Evolutionary conservation across 78 protist genomes (phyloP).

Genomic region (Dictyostelium firmibasis): DNA sequence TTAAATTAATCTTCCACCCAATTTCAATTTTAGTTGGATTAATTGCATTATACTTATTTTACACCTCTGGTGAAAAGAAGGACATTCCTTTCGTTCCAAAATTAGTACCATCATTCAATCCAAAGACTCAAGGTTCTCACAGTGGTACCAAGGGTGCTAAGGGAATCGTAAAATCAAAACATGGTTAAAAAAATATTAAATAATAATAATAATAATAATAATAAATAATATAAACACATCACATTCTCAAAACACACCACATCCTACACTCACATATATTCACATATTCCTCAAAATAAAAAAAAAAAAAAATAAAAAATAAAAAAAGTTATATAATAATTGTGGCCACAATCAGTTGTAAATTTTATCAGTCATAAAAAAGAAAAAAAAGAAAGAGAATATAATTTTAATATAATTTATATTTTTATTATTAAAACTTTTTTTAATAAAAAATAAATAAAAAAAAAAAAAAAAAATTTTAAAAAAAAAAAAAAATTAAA

Average conservation of each 20-base stretch:
- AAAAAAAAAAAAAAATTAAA: background rate
- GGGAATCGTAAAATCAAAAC: background rate
- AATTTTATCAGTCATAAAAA: background rate
- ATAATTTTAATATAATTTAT: background rate
- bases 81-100: constrained; percentile 67
- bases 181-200: background rate
- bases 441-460: no score
- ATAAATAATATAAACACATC: background rate
- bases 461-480: background rate
- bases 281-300: background rate
- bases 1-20: constrained; percentile 67
- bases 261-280: background rate
- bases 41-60: constrained; percentile 28
- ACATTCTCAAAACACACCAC: background rate
- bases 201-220: background rate
- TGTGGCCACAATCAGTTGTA: background rate
- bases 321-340: no score
- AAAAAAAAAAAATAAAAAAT: no score
- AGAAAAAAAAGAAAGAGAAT: background rate
- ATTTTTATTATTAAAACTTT: background rate
- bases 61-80: background rate
- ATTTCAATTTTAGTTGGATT: constrained; percentile 54
- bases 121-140: background rate
- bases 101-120: constrained; percentile 44
- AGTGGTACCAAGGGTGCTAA: constrained; percentile 5